A percentile compares a stretch with the other conserved stretches of the same genome.
These are phyloP conservation scores for Isochrysis galbana DNA, from an alignment of 78 protist species.

Conservation along the genomic window DNA sequence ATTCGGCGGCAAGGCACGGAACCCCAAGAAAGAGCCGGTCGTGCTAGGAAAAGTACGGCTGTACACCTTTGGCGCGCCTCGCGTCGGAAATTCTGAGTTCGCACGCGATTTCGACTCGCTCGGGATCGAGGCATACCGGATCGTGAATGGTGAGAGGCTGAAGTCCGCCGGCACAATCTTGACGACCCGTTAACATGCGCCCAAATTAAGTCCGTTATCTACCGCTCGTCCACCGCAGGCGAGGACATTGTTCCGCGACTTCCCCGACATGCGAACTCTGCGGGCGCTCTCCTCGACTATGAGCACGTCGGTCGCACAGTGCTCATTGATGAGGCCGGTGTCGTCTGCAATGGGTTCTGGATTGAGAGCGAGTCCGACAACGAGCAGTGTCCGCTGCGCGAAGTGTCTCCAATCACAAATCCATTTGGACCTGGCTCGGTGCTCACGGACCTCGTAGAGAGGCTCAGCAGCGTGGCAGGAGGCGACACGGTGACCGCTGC, in stretches of 20 bases:
- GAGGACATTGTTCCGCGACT: slow-evolving; percentile 19
- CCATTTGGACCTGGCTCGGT: not conserved
- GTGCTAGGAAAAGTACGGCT: not conserved
- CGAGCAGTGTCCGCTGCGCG: slow-evolving; percentile 7
- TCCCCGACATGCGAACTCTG: not conserved
- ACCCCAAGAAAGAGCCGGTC: not conserved
- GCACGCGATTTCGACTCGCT: not conserved
- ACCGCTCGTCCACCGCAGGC: no score
- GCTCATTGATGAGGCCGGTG: not conserved
- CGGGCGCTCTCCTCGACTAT: slow-evolving; percentile 32
- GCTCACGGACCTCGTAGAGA: no score
- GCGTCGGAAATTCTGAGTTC: slow-evolving; percentile 28
- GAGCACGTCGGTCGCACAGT: slow-evolving; percentile 23
- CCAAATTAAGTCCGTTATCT: no score
- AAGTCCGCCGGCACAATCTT: no score
- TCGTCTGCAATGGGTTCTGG: not conserved
- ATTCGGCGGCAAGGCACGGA: not conserved
- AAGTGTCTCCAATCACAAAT: slow-evolving; percentile 11
- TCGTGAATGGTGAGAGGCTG: no score
- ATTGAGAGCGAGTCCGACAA: not conserved
- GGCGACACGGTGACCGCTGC: not conserved
- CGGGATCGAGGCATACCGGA: slow-evolving; percentile 16
- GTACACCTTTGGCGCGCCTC: slow-evolving; percentile 21
- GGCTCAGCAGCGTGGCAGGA: no score
- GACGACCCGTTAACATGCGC: no score